Evolutionary conservation across 345 rosid genomes (phyloP).

Genomic region (Murraya paniculata): DNA sequence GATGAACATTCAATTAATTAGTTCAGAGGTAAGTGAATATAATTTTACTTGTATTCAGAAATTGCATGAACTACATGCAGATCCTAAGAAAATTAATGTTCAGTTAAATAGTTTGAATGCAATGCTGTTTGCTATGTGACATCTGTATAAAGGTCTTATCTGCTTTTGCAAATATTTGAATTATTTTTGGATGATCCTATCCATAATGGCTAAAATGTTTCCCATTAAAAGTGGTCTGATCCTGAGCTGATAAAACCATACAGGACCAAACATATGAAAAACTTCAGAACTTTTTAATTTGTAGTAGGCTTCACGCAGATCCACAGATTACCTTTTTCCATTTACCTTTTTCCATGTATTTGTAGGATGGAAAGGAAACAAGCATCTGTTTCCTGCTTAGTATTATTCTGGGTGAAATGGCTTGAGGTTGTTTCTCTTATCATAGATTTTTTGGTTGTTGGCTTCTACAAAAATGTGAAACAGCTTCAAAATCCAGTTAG

Average conservation of each 20-base stretch:
- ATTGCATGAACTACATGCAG: not conserved
- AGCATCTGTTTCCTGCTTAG: not conserved
- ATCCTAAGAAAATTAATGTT: not conserved
- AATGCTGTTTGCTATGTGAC: not conserved
- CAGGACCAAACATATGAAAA: not conserved
- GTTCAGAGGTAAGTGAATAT: not conserved
- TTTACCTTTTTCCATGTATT: not conserved
- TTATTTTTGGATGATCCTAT: not conserved
- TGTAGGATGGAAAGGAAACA: not conserved
- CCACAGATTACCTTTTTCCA: not conserved
- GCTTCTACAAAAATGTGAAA: not conserved
- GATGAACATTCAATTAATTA: not conserved
- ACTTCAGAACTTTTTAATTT: not conserved
- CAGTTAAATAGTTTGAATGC: not conserved
- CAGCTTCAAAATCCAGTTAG: not conserved
- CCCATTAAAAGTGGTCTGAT: not conserved
- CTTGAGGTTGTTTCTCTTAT: not conserved
- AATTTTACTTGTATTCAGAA: not conserved
- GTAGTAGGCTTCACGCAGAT: not conserved
- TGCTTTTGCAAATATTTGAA: not conserved
- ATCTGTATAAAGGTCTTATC: not conserved
- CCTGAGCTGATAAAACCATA: not conserved
- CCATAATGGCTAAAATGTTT: not conserved
- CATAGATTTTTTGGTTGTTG: not conserved
- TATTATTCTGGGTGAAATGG: not conserved